Evolutionary conservation across 306 rosid species (phyloP).

Genomic region (Corylus heterophylla): DNA sequence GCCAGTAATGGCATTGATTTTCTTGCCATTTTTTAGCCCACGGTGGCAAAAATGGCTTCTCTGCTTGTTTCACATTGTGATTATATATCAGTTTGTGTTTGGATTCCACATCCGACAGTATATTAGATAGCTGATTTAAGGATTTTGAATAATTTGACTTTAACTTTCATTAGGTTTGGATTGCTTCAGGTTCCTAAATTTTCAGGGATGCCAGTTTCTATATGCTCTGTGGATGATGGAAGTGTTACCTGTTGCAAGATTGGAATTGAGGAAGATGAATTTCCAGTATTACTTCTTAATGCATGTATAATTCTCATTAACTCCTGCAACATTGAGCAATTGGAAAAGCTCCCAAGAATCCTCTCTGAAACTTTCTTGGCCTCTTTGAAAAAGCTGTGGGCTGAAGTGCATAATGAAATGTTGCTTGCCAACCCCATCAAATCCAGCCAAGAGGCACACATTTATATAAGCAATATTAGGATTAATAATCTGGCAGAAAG

Average conservation of each 20-base stretch:
- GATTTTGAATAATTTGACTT: constrained; percentile 30
- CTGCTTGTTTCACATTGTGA: not conserved
- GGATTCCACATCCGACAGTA: constrained; percentile 2
- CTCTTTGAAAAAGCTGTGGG: constrained; percentile 50
- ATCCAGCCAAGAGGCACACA: constrained; percentile 29
- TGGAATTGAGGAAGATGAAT: constrained; percentile 56
- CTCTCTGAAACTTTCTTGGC: constrained; percentile 33
- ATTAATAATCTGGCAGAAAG: constrained; percentile 58
- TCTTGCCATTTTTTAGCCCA: not conserved
- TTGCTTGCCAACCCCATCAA: constrained; percentile 22
- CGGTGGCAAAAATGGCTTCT: not conserved
- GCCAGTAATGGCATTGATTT: not conserved
- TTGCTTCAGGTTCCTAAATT: constrained; percentile 62
- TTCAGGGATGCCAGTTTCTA: constrained; percentile 37
- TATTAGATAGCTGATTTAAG: constrained; percentile 1
- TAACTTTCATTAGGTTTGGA: constrained; percentile 53
- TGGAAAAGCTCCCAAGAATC: constrained; percentile 44
- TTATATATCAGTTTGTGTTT: not conserved
- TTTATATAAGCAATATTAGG: constrained; percentile 48
- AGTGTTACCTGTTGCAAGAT: constrained; percentile 39
- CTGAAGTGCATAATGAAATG: constrained; percentile 40
- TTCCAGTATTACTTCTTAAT: constrained; percentile 45
- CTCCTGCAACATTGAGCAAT: constrained; percentile 50
- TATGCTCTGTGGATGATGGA: constrained; percentile 41
- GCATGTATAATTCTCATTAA: constrained; percentile 55